These are phyloP conservation scores for Entrophospora sp. DNA, from an alignment of 192 early-diverging fungal genomes.

Conservation along the genomic window DNA sequence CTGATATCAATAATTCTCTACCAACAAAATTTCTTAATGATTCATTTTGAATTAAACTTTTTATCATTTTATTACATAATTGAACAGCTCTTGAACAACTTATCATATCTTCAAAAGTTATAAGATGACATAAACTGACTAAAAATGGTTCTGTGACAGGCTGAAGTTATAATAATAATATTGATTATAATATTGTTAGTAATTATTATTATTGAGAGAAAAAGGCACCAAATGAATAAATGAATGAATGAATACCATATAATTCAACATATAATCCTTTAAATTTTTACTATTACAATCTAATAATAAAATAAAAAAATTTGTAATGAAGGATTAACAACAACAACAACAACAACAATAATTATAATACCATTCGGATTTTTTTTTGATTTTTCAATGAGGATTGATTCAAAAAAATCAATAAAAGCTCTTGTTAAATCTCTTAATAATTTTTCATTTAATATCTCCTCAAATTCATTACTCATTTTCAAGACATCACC, in stretches of 20 bases:
- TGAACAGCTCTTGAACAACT: background rate
- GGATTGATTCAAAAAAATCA: slow-evolving; percentile 11
- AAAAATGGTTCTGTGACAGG: slow-evolving; percentile 5
- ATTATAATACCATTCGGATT: background rate
- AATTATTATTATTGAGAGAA: background rate
- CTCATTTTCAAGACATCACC: no score
- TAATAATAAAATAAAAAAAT: background rate
- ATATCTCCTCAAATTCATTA: slow-evolving; percentile 11
- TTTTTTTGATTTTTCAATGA: background rate
- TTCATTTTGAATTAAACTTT: background rate
- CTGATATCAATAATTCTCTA: slow-evolving; percentile 1
- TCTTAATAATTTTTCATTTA: slow-evolving; percentile 3
- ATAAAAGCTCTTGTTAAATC: slow-evolving; percentile 15
- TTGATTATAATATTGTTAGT: background rate
- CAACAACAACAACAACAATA: background rate
- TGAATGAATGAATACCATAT: background rate
- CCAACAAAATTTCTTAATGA: slow-evolving; percentile 9
- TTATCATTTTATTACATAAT: slow-evolving; percentile 1
- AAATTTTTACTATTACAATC: background rate
- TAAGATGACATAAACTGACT: slow-evolving; percentile 4
- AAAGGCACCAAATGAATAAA: background rate
- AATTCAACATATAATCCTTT: slow-evolving; percentile 10
- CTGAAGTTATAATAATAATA: background rate
- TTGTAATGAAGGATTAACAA: background rate
- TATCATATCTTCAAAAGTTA: slow-evolving; percentile 9